Conservation (phyloP, 169 alveolate species). For the Plasmodium sp. region DNA sequence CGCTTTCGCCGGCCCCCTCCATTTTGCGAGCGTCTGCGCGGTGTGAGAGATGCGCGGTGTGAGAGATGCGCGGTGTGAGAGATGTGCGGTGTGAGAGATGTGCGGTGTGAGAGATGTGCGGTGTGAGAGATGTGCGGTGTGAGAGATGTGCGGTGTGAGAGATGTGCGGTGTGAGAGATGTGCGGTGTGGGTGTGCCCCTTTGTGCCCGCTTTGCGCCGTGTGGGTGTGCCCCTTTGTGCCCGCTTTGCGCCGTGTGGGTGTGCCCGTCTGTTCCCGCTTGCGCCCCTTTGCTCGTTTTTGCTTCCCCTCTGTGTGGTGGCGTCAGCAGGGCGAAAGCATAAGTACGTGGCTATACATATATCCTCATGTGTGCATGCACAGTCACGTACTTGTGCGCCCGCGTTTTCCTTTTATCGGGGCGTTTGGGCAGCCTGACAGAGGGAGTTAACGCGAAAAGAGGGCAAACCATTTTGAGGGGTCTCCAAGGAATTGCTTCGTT, state of each 20-base stretch:
- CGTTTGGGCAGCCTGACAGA: neutral
- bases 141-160: neutral
- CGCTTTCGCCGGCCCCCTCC: slow-evolving; percentile 13
- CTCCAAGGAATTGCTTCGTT: neutral
- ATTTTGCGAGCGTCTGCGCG: neutral
- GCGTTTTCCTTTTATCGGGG: neutral
- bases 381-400: neutral
- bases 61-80: too few species aligned
- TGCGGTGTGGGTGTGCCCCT: too few species aligned
- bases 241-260: too few species aligned
- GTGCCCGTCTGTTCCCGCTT: too few species aligned
- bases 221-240: too few species aligned
- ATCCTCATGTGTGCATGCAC: neutral
- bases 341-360: neutral
- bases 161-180: too few species aligned
- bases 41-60: too few species aligned
- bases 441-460: neutral
- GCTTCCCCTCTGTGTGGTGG: neutral
- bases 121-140: too few species aligned
- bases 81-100: too few species aligned
- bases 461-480: neutral
- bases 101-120: too few species aligned
- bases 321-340: neutral
- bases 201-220: too few species aligned
- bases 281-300: neutral